Evolutionary conservation across 768 basidiomycete species (phyloP).

Genomic region (Boletus reticuloceps): DNA sequence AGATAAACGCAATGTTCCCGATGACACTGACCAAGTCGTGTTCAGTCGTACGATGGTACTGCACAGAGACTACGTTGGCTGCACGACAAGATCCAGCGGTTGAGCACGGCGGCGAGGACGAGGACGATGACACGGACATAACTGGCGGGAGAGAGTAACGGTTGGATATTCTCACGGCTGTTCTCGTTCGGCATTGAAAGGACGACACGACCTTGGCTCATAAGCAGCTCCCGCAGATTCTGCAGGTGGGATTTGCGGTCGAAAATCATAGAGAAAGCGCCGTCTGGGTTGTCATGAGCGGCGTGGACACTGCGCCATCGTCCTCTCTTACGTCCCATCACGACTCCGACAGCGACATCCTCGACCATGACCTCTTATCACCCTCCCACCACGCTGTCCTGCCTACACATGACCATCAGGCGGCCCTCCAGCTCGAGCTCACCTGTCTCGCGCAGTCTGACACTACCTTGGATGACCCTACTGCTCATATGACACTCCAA

Average conservation of each 20-base stretch:
- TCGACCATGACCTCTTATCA: constrained; percentile 33
- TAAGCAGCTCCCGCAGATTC: constrained; percentile 20
- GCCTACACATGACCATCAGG: constrained; percentile 32
- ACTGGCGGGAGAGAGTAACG: constrained; percentile 5
- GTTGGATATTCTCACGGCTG: constrained; percentile 18
- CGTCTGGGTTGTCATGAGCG: constrained; percentile 39
- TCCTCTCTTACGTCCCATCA: constrained; percentile 30
- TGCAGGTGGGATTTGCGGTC: constrained; percentile 18
- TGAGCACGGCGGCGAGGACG: background rate
- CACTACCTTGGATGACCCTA: constrained; percentile 25
- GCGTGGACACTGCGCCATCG: constrained; percentile 36
- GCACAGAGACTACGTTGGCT: no score
- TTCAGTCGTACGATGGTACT: no score
- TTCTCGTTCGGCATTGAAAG: constrained; percentile 24
- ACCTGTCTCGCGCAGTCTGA: constrained; percentile 26
- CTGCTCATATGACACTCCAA: constrained; percentile 26
- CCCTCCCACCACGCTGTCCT: constrained; percentile 28
- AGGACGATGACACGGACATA: constrained; percentile 4
- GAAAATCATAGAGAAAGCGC: constrained; percentile 20
- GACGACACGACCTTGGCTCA: constrained; percentile 17
- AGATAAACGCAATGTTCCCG: no score
- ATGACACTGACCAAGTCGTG: no score
- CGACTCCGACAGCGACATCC: constrained; percentile 31
- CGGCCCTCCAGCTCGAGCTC: constrained; percentile 28
- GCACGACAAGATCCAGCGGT: no score